Conservation (phyloP, 345 rosid species). For the Boechera retrofracta region DNA sequence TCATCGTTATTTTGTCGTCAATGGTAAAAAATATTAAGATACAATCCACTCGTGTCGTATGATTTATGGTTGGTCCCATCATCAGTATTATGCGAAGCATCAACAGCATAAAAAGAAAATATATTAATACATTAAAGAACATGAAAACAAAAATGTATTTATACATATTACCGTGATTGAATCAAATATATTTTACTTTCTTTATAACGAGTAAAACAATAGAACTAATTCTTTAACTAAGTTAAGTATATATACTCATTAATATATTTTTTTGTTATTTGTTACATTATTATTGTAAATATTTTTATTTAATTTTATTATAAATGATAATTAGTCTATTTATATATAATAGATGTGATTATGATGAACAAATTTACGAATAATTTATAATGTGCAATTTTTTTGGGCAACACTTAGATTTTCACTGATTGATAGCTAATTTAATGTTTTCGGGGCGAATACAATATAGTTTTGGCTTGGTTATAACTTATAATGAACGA, state of each 20-base stretch:
- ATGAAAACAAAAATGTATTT: not conserved
- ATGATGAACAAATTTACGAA: too few species aligned
- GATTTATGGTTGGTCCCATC: constrained; percentile 1
- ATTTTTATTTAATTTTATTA: too few species aligned
- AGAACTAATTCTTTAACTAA: not conserved
- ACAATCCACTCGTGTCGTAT: constrained; percentile 25
- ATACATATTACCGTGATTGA: not conserved
- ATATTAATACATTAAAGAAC: not conserved
- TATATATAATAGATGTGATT: too few species aligned
- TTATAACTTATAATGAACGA: constrained; percentile 25
- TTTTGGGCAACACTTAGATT: too few species aligned
- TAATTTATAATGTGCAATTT: too few species aligned
- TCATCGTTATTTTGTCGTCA: constrained; percentile 15
- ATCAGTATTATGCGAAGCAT: not conserved
- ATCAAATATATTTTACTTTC: not conserved
- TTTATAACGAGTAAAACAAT: not conserved
- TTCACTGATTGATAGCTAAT: not conserved
- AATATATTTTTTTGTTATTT: not conserved
- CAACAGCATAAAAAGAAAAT: not conserved
- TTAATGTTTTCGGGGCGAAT: not conserved
- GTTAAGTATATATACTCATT: not conserved
- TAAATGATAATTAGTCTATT: too few species aligned
- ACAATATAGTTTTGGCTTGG: constrained; percentile 2
- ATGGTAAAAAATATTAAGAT: not conserved
- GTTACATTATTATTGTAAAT: too few species aligned